These are phyloP conservation scores for Wallacemonas sp. DNA, from an alignment of 208 protist species.

Conservation along the genomic window DNA sequence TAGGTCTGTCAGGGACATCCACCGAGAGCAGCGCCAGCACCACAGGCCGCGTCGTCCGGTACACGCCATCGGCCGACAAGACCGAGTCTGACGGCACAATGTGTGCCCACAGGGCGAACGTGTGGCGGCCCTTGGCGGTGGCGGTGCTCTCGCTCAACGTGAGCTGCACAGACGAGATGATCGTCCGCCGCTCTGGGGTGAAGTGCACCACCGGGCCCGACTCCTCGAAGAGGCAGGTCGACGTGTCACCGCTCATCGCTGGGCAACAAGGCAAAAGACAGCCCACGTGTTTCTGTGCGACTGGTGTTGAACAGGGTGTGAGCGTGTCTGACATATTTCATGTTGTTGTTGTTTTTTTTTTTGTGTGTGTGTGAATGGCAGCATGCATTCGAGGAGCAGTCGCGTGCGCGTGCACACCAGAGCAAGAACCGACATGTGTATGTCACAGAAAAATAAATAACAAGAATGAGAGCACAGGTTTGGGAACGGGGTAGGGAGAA, in stretches of 20 bases:
- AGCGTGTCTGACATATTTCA: no score
- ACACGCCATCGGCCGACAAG: background rate
- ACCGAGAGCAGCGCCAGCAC: background rate
- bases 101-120: background rate
- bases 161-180: conserved; percentile 14
- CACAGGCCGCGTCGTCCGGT: background rate
- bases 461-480: no score
- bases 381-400: no score
- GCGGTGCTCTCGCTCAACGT: conserved; percentile 5
- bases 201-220: conserved; percentile 11
- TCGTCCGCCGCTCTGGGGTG: conserved; percentile 12
- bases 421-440: no score
- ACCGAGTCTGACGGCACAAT: background rate
- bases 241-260: conserved; percentile 13
- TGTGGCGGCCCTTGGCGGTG: background rate
- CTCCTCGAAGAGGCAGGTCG: conserved; percentile 10
- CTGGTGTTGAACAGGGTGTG: no score
- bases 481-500: no score
- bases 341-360: conserved; percentile 2
- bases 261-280: background rate
- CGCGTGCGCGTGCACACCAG: no score
- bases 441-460: no score
- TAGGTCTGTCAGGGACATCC: conserved; percentile 1
- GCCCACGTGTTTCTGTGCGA: background rate
- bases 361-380: background rate